These are phyloP conservation scores for Cladobotryum protrusum DNA, from an alignment of 2,329 filamentous ascomycete species.

Conservation along the genomic window DNA sequence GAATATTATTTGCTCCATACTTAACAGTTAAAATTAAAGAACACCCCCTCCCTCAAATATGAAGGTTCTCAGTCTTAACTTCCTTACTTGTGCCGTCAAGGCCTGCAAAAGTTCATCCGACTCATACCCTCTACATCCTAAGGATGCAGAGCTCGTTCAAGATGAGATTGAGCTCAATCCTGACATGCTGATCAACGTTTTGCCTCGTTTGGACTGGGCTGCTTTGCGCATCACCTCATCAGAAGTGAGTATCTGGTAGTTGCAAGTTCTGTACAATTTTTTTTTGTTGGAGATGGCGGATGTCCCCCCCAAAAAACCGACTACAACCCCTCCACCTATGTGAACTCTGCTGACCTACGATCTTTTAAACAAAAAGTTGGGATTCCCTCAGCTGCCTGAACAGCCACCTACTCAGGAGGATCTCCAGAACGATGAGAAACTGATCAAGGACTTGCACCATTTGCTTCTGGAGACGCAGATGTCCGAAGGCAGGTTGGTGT, in stretches of 20 bases:
- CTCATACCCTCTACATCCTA: slow-evolving; percentile 87
- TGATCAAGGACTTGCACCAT: slow-evolving; percentile 70
- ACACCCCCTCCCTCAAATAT: slow-evolving; percentile 43
- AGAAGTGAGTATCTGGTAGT: slow-evolving; percentile 50
- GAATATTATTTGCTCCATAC: too few relatives aligned
- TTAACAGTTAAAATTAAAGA: too few relatives aligned
- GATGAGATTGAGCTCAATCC: slow-evolving; percentile 80
- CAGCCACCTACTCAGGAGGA: slow-evolving; percentile 57
- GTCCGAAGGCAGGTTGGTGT: slow-evolving; percentile 80
- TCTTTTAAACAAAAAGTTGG: slow-evolving; percentile 50
- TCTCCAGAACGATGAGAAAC: slow-evolving; percentile 59
- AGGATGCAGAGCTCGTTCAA: slow-evolving; percentile 83
- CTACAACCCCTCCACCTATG: background rate
- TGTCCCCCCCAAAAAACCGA: too few relatives aligned
- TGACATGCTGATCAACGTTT: slow-evolving; percentile 73
- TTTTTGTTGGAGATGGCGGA: background rate
- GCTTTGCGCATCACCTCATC: slow-evolving; percentile 68
- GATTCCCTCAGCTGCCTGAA: slow-evolving; percentile 67
- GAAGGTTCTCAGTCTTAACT: slow-evolving; percentile 95
- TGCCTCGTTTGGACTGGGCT: slow-evolving; percentile 84
- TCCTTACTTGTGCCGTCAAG: slow-evolving; percentile 93
- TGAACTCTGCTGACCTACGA: background rate
- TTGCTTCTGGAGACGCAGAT: slow-evolving; percentile 87
- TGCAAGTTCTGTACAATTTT: background rate
- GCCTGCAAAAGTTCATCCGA: slow-evolving; percentile 75